Conservation (phyloP, 257 asterid species). For the Nicotiana undulata region DNA sequence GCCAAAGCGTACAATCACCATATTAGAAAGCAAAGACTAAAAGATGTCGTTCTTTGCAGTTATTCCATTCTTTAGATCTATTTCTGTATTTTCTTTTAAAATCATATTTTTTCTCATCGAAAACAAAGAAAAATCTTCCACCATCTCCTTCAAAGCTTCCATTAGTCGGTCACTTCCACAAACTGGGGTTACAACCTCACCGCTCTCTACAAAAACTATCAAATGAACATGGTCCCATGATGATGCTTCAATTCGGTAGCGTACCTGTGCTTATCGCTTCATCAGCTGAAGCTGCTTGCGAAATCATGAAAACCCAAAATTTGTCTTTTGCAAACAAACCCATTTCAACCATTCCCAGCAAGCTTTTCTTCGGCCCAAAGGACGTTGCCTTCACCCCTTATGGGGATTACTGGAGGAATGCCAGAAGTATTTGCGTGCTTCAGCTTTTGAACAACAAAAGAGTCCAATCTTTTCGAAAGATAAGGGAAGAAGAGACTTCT, state of each 20-base stretch:
- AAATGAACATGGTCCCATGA: conserved; percentile 27
- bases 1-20: too few relatives aligned
- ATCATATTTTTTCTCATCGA: not conserved
- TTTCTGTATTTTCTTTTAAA: too few relatives aligned
- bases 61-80: too few relatives aligned
- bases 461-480: conserved; percentile 26
- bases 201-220: conserved; percentile 30
- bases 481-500: conserved; percentile 35
- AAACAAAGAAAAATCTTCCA: conserved; percentile 13
- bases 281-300: conserved; percentile 31
- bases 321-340: conserved; percentile 35
- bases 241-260: conserved; percentile 37
- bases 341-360: conserved; percentile 2
- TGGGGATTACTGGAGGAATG: conserved; percentile 39
- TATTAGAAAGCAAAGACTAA: too few relatives aligned
- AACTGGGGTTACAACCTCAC: conserved; percentile 28
- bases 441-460: conserved; percentile 36
- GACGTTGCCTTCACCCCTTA: conserved; percentile 31
- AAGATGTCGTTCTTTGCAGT: too few relatives aligned
- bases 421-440: conserved; percentile 31
- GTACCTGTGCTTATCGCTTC: conserved; percentile 33
- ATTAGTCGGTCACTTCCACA: conserved; percentile 37
- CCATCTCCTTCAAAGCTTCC: conserved; percentile 43
- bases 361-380: conserved; percentile 7
- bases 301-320: conserved; percentile 42